Conservation (phyloP, 225 moss, liverwort and hornwort species). For the Marchantia polymorpha region DNA sequence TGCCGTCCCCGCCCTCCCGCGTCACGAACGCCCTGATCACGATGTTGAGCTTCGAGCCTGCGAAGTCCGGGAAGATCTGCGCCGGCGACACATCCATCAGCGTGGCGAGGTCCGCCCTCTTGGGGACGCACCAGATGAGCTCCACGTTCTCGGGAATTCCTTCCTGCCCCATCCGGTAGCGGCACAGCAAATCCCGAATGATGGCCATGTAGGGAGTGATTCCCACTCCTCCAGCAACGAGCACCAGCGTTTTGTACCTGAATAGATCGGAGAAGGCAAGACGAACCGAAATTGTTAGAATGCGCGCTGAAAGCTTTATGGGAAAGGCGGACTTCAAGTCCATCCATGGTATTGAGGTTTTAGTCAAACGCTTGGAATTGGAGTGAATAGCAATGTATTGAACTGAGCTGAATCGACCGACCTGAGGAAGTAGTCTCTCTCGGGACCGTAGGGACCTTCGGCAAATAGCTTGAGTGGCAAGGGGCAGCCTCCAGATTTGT, state of each 20-base stretch:
- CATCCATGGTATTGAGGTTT: not conserved
- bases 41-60: conserved; percentile 18
- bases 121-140: conserved; percentile 58
- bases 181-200: conserved; percentile 45
- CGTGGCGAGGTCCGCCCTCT: conserved; percentile 35
- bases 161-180: conserved; percentile 28
- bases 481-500: conserved; percentile 33
- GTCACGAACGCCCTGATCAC: conserved; percentile 37
- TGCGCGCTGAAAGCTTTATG: too few relatives aligned
- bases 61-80: conserved; percentile 24
- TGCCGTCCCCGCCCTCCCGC: conserved; percentile 12
- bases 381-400: too few relatives aligned
- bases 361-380: too few relatives aligned
- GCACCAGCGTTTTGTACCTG: conserved; percentile 43
- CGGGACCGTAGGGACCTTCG: conserved; percentile 67
- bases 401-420: too few relatives aligned
- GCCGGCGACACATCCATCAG: conserved; percentile 30
- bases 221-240: conserved; percentile 59
- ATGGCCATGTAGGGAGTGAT: conserved; percentile 58
- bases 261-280: not conserved
- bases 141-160: conserved; percentile 47
- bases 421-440: conserved; percentile 44
- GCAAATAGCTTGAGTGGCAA: conserved; percentile 39
- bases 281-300: not conserved
- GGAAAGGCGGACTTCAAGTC: not conserved